These are phyloP conservation scores for Epicoccum sorghinum DNA, from an alignment of 2,329 filamentous ascomycete species.

Conservation along the genomic window DNA sequence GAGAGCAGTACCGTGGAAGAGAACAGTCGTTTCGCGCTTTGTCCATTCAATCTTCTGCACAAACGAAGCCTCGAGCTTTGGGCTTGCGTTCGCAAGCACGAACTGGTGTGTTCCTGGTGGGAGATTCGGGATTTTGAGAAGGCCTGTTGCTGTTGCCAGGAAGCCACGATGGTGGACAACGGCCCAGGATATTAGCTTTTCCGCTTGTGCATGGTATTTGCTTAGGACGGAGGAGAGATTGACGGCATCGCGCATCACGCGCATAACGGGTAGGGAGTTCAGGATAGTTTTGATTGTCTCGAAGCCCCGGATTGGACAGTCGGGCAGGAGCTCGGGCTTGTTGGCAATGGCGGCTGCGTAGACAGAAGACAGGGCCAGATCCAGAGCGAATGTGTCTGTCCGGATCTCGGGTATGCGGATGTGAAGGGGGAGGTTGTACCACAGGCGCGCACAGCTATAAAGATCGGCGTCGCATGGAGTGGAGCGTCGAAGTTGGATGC, in stretches of 20 bases:
- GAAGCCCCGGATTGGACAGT: constrained; percentile 29
- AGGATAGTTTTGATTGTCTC: constrained; percentile 25
- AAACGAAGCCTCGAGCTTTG: constrained; percentile 33
- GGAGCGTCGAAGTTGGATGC: constrained; percentile 28
- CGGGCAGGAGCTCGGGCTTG: constrained; percentile 32
- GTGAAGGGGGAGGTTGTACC: constrained; percentile 33
- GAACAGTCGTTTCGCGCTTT: constrained; percentile 23
- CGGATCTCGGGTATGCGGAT: constrained; percentile 40
- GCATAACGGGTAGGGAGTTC: constrained; percentile 34
- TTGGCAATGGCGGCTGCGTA: constrained; percentile 32
- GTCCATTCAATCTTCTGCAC: constrained; percentile 13
- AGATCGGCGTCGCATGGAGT: constrained; percentile 25
- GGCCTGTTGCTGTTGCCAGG: constrained; percentile 33
- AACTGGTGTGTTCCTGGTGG: constrained; percentile 41
- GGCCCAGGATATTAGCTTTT: constrained; percentile 38
- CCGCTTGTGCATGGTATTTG: constrained; percentile 27
- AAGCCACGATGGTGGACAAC: constrained; percentile 39
- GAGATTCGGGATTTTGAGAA: constrained; percentile 36
- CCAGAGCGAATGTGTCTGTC: constrained; percentile 37
- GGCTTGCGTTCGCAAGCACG: constrained; percentile 37
- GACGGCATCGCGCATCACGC: constrained; percentile 22
- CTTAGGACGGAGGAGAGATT: constrained; percentile 24
- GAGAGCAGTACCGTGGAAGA: constrained; percentile 44
- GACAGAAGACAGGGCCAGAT: constrained; percentile 35
- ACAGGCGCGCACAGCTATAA: constrained; percentile 28